Base-by-base conservation (phyloP, 2,329 filamentous ascomycete genomes). In the Xylariaceae sp. region DNA sequence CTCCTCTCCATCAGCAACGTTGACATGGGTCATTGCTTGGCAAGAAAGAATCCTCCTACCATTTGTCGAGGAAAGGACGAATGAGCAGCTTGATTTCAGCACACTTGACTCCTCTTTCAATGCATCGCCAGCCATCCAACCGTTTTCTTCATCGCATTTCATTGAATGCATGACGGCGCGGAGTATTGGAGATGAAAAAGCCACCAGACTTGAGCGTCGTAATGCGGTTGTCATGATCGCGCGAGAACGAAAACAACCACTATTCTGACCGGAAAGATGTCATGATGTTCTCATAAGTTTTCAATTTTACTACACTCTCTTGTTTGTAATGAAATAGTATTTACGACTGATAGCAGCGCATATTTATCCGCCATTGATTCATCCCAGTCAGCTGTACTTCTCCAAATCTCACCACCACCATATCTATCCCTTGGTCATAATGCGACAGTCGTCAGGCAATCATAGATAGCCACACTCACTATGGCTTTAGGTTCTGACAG, bases 81-180 rank as follows among this genome's bases (percentile, higher is more conserved):
- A 61, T 57, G 52, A 54, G 46, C 52, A 43, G 45, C 34, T 16
- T 36, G 42, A 38, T 29, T 36, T 39, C 35, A 19, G 25, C 46
- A 45, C 38, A 43, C 17, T 42, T 48, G 43, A 36, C 41, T 47
- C 52, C 48, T 43, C 52, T 49, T 44, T 25, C 34, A 43, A 37
- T 48, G 38, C 44, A 40, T 50, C 42, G 40, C 46, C 40, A 47
- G 40, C 46, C 40, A 47, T 45, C 49, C 49, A 54, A 46, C 52
- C 49, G 37, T 22, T 40, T 35, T 19, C 32, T 33, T 35, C 35
- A 21, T 32, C 33, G 45, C 45, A 10, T 37, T 41, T 37, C 33
- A 33, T 19, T 22, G 6, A 43, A 41, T n/a, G n/a, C n/a, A n/a
- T n/a, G n/a, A n/a, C n/a, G n/a, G n/a, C n/a, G n/a, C n/a, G n/a